A percentile compares a stretch with the other conserved stretches of the same genome.
phyloP scores from a whole-genome alignment of 225 moss, liverwort and hornwort species.

The Climacium dendroides region DNA sequence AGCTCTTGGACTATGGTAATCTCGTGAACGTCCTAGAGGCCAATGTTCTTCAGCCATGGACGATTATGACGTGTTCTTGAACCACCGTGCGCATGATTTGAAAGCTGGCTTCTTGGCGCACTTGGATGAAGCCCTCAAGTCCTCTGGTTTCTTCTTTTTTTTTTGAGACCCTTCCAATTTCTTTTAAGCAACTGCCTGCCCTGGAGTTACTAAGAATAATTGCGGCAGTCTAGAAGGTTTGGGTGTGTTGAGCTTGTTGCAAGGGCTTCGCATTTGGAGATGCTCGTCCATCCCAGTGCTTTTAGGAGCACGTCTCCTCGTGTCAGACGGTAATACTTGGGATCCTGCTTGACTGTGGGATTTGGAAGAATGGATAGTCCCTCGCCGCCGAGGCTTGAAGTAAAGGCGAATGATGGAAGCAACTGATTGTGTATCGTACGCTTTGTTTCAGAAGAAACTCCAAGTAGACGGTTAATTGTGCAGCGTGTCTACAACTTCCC shows the following conservation, averaged over 20 bases:
- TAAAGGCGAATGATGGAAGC: background rate
- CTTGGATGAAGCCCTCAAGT: background rate
- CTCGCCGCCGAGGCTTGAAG: background rate
- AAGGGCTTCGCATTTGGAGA: background rate
- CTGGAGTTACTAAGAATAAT: background rate
- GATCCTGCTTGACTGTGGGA: background rate
- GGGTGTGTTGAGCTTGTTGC: background rate
- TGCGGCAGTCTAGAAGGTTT: background rate
- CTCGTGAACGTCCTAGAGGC: background rate
- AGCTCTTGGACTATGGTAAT: background rate
- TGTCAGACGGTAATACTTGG: background rate
- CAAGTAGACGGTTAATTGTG: background rate
- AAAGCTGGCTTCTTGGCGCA: background rate
- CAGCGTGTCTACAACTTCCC: background rate
- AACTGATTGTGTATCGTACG: background rate
- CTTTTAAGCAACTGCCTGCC: background rate
- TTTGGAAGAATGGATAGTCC: background rate
- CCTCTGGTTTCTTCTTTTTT: background rate
- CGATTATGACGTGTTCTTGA: background rate
- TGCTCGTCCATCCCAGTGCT: background rate
- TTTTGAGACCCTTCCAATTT: too few species aligned
- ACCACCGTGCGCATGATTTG: background rate
- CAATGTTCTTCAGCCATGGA: background rate
- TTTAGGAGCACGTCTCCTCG: background rate
- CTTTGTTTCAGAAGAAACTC: background rate